Evolutionary conservation across 176 grass and related monocot genomes (phyloP).

Genomic region (Miscanthus lutarioriparius): DNA sequence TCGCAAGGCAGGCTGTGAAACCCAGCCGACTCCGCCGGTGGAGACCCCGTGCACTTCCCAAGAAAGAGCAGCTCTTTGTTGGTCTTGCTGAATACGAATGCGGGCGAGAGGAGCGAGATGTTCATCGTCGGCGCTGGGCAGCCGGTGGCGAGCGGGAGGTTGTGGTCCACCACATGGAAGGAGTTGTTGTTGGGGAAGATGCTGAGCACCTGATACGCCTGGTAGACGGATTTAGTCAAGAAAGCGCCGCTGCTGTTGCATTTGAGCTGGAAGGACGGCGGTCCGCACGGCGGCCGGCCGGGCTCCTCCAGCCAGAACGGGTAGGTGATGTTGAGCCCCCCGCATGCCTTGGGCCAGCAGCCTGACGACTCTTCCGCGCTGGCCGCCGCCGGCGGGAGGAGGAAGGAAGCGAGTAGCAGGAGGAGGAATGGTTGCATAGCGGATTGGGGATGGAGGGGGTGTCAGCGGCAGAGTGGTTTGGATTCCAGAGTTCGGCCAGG

Average conservation of each 20-base stretch:
- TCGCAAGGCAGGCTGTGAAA: neutral
- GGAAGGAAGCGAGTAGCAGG: neutral
- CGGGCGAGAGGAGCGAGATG: neutral
- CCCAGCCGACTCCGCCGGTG: neutral
- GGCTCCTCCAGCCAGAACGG: slow-evolving; percentile 49
- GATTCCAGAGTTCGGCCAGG: neutral
- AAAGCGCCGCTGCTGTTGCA: slow-evolving; percentile 11
- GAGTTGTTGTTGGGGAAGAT: neutral
- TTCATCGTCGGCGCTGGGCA: slow-evolving; percentile 26
- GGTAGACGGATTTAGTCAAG: accelerated
- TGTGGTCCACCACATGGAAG: slow-evolving; percentile 8
- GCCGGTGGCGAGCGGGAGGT: slow-evolving; percentile 26
- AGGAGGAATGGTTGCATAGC: neutral
- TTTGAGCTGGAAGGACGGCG: slow-evolving; percentile 23
- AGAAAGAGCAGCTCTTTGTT: slow-evolving; percentile 29
- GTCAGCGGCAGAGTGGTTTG: neutral
- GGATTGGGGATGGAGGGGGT: neutral
- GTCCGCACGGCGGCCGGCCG: neutral
- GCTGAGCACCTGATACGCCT: neutral
- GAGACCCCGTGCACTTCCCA: neutral
- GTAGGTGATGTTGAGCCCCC: neutral
- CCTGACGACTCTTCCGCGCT: neutral
- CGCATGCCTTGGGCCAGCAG: slow-evolving; percentile 15
- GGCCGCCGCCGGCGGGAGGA: neutral
- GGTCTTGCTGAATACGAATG: neutral